phyloP scores from a whole-genome alignment of 768 basidiomycete species.

The Tricholoma saponaceum region DNA sequence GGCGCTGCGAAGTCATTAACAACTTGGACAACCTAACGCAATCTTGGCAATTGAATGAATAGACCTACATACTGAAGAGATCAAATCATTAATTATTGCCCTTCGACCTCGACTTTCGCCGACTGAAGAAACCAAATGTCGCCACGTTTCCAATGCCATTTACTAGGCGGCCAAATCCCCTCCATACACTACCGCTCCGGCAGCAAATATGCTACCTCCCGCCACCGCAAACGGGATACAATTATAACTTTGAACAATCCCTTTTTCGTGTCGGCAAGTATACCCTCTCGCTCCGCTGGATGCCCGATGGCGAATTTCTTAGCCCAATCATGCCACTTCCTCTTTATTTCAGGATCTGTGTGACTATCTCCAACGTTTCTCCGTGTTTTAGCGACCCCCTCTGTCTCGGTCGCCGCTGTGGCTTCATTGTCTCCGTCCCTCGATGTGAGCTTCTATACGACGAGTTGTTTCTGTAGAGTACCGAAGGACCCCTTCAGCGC shows the following conservation, averaged over 20 bases:
- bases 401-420: not conserved
- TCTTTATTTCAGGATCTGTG: not conserved
- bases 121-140: not conserved
- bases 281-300: not conserved
- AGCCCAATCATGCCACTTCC: not conserved
- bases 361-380: not conserved
- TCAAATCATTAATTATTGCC: not conserved
- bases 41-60: not conserved
- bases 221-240: not conserved
- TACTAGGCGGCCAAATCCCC: not conserved
- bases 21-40: not conserved
- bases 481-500: too few species aligned
- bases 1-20: not conserved
- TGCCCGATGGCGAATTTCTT: not conserved
- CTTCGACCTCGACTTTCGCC: not conserved
- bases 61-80: not conserved
- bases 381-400: not conserved
- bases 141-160: not conserved
- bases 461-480: too few species aligned
- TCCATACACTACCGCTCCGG: not conserved
- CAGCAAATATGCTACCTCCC: not conserved
- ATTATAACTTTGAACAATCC: not conserved
- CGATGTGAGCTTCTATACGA: too few species aligned
- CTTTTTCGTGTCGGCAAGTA: not conserved
- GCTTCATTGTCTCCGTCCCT: not conserved